These are phyloP conservation scores for Aureoboletus auriporus DNA, from an alignment of 768 basidiomycete species.

Conservation along the genomic window DNA sequence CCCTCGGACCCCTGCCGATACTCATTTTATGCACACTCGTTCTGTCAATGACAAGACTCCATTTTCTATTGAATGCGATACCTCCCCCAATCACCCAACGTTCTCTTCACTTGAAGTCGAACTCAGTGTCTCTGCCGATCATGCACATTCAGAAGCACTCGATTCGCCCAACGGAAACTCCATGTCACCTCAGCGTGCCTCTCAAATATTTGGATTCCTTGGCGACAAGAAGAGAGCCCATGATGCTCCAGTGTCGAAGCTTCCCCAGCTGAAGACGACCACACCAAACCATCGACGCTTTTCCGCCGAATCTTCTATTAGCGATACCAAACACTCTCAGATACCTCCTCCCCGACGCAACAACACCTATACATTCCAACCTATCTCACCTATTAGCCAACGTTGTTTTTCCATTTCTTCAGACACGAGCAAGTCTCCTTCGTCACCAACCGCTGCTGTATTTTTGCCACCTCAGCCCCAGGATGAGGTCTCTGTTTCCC, in stretches of 20 bases:
- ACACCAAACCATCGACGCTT: constrained; percentile 17
- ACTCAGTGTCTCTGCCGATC: constrained; percentile 49
- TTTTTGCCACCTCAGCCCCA: constrained; percentile 1
- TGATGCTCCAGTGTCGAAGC: constrained; percentile 31
- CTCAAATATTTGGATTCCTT: constrained; percentile 73
- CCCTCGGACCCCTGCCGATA: constrained; percentile 47
- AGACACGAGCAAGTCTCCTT: constrained; percentile 7
- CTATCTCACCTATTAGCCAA: constrained; percentile 7
- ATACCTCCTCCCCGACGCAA: constrained; percentile 12
- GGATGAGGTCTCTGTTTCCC: constrained; percentile 1
- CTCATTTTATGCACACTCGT: constrained; percentile 37
- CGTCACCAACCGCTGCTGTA: constrained; percentile 2
- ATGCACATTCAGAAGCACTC: constrained; percentile 17
- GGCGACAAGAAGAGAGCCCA: constrained; percentile 42
- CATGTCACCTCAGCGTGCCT: constrained; percentile 61
- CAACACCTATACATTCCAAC: constrained; percentile 11
- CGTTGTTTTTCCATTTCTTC: constrained; percentile 14
- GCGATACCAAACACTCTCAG: constrained; percentile 23
- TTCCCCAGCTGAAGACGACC: constrained; percentile 28
- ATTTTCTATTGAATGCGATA: constrained; percentile 45
- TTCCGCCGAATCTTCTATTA: constrained; percentile 21
- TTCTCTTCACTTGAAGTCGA: constrained; percentile 79
- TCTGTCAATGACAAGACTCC: constrained; percentile 36
- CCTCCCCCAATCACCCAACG: constrained; percentile 34
- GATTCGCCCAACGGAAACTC: constrained; percentile 37